Base-by-base conservation (phyloP, 1,284 basidiomycete species). In the Bondarzewia mesenterica region DNA sequence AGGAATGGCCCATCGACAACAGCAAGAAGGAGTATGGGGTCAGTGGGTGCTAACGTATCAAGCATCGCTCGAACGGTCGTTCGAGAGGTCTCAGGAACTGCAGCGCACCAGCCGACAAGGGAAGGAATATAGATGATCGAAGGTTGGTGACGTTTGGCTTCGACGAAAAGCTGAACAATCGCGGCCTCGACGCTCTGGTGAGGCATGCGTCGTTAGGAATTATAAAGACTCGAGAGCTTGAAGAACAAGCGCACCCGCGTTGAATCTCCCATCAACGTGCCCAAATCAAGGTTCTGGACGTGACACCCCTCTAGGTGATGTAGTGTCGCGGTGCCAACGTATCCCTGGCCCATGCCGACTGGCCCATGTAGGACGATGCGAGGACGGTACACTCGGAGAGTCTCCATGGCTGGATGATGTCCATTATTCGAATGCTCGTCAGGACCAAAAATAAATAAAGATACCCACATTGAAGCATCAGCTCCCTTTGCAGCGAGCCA, bases 281-380 rank as follows among this genome's bases (percentile, higher is more conserved):
- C 93, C 10, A 99, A 74, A 61, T 99, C 94, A 42, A 99, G 74
- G 54, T 83, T 92, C 65, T 98, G 96, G 0, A 99, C 79, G 60
- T 98, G 91, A 67, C 89, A 97, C 0, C 95, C 95, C 66, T 99
- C 96, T 12, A 99, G 72, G 63, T 94, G 85, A 66, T 99, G 93
- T 44, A 99, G 68, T 2, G 91, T 80, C 0, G 94, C 96, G 1
- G 92, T 84, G 29, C 93, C 95, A 49, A 98, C 74, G 57, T 91
- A 92, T 3, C 71, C 72, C 63, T 99, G 96, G 2, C 96, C 96
- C 85, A 95, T 89, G 8, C 94, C 95, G 1, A 71, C 61, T 8
- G 77, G 68, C 5, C 96, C 96, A 65, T 92, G 80, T 4, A 99
- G 69, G 10, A 96, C 66, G 7, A 99, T 75, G 3, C 96, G 79